Conservation (phyloP, 2,329 filamentous ascomycete species). For the Lasiodiplodia theobromae region DNA sequence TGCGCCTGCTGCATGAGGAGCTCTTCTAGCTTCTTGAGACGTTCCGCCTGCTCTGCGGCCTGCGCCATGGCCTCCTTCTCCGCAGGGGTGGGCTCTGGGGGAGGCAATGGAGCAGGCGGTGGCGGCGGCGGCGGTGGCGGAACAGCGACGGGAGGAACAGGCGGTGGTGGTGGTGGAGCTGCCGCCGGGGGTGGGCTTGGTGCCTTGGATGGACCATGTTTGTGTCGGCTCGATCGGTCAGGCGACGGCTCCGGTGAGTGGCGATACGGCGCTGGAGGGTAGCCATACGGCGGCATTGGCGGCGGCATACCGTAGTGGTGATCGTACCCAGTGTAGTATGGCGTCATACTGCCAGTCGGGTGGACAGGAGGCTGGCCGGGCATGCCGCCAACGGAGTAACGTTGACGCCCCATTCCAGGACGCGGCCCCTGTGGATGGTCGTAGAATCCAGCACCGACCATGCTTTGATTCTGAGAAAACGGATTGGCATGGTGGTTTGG, state of each 20-base stretch:
- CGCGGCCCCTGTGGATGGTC: slow-evolving; percentile 40
- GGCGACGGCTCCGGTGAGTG: slow-evolving; percentile 30
- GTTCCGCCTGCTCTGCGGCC: slow-evolving; percentile 34
- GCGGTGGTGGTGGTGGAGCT: slow-evolving; percentile 34
- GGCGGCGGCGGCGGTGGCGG: slow-evolving; percentile 31
- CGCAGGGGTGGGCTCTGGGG: slow-evolving; percentile 32
- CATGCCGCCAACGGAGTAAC: slow-evolving; percentile 23
- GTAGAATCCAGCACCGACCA: slow-evolving; percentile 41
- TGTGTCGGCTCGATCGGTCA: slow-evolving; percentile 30
- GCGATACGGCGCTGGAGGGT: slow-evolving; percentile 3
- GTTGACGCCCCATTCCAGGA: slow-evolving; percentile 29
- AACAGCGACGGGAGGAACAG: slow-evolving; percentile 34
- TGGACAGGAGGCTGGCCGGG: slow-evolving; percentile 22
- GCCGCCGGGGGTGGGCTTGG: slow-evolving; percentile 34
- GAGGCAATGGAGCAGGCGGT: slow-evolving; percentile 28
- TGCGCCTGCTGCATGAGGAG: slow-evolving; percentile 46
- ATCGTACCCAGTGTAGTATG: slow-evolving; percentile 23
- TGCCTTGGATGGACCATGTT: slow-evolving; percentile 35
- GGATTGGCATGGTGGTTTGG: slow-evolving; percentile 33
- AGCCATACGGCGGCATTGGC: slow-evolving; percentile 22
- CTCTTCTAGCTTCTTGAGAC: slow-evolving; percentile 46
- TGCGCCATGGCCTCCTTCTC: slow-evolving; percentile 39
- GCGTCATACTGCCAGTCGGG: slow-evolving; percentile 23
- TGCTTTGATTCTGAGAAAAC: slow-evolving; percentile 30
- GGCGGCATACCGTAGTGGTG: slow-evolving; percentile 22